Conservation (phyloP, 768 basidiomycete genomes). For the Sporobolomyces phaffii region DNA sequence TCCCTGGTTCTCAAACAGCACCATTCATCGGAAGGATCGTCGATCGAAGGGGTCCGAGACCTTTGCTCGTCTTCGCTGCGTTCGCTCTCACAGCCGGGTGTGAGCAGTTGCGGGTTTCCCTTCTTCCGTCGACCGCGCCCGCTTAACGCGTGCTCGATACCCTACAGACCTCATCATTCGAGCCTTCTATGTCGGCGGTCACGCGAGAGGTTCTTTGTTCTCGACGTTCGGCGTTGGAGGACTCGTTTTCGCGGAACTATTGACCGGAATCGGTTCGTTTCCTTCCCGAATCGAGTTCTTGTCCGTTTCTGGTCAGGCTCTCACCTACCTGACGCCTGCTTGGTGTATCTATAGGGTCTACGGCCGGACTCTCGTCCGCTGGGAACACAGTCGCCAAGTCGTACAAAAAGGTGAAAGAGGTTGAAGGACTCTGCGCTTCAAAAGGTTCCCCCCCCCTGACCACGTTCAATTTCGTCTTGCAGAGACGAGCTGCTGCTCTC, state of each 20-base stretch:
- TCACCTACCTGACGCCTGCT: no score
- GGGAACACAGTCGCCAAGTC: constrained; percentile 30
- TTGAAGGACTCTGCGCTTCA: not conserved
- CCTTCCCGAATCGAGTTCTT: no score
- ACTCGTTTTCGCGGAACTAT: not conserved
- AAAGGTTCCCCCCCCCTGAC: not conserved
- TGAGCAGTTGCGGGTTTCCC: not conserved
- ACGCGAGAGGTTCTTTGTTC: not conserved
- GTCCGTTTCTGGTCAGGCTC: not conserved
- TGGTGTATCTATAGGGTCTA: not conserved
- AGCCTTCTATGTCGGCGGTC: constrained; percentile 11
- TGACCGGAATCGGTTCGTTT: constrained; percentile 19
- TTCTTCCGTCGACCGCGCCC: not conserved
- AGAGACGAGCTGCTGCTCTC: constrained; percentile 20
- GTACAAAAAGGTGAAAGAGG: constrained; percentile 28
- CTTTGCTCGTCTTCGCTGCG: constrained; percentile 16
- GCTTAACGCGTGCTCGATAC: not conserved
- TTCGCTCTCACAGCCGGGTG: constrained; percentile 17
- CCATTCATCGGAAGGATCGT: constrained; percentile 27
- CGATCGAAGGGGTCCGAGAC: constrained; percentile 19
- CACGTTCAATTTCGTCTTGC: no score
- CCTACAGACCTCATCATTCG: constrained; percentile 19
- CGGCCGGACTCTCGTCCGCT: constrained; percentile 17
- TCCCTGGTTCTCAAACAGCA: not conserved
- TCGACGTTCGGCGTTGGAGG: not conserved